Evolutionary conservation across 2,329 filamentous ascomycete genomes (phyloP).

Genomic region (Lasiodiplodia sp.): DNA sequence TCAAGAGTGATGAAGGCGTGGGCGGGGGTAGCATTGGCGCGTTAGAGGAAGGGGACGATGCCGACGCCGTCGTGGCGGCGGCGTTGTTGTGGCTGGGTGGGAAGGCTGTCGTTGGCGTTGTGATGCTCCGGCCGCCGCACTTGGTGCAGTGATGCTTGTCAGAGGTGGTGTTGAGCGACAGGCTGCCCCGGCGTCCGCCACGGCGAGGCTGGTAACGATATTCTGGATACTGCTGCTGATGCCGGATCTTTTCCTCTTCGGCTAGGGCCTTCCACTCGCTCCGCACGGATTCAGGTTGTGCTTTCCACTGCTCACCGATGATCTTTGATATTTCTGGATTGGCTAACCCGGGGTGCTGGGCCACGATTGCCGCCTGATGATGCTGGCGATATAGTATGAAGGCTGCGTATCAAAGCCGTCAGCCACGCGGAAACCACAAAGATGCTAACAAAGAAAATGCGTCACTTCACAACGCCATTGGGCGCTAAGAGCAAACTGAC

Average conservation of each 20-base stretch:
- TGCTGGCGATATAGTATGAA: slow-evolving; percentile 98
- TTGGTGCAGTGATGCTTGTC: slow-evolving; percentile 67
- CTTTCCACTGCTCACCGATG: slow-evolving; percentile 90
- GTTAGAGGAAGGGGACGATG: not conserved
- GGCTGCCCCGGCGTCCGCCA: slow-evolving; percentile 51
- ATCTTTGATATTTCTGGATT: slow-evolving; percentile 98
- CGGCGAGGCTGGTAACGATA: slow-evolving; percentile 90
- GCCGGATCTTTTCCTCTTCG: slow-evolving; percentile 89
- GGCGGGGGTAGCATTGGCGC: slow-evolving; percentile 49
- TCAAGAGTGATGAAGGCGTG: slow-evolving; percentile 42
- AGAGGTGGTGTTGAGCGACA: slow-evolving; percentile 40
- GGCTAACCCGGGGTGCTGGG: slow-evolving; percentile 83
- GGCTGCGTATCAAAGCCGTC: slow-evolving; percentile 62
- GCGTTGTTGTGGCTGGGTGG: slow-evolving; percentile 44
- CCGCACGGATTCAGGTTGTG: slow-evolving; percentile 76
- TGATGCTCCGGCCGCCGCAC: slow-evolving; percentile 73
- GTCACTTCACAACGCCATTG: not conserved
- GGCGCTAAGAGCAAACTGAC: not conserved
- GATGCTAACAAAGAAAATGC: slow-evolving; percentile 30
- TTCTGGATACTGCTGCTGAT: slow-evolving; percentile 88
- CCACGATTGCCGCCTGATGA: slow-evolving; percentile 82
- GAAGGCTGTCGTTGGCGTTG: slow-evolving; percentile 66
- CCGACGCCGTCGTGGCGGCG: slow-evolving; percentile 61
- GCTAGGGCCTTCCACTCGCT: slow-evolving; percentile 87
- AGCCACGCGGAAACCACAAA: slow-evolving; percentile 14